phyloP scores from a whole-genome alignment of 1,139 yeast genomes.

The Citeromyces hawaiiensis region DNA sequence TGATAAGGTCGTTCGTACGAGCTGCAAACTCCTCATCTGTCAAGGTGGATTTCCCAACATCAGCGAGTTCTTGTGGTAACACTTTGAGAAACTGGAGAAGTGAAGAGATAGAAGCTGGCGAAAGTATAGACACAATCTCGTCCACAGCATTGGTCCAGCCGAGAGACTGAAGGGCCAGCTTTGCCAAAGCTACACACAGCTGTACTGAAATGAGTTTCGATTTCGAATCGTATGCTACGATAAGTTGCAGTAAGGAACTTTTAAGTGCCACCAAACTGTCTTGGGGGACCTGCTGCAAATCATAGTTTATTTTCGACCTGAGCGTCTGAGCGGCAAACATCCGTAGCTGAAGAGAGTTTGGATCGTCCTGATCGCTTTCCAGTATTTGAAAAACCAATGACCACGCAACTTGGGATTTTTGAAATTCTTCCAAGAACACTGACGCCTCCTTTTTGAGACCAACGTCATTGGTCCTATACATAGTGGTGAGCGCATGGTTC shows the following conservation, averaged over 20 bases:
- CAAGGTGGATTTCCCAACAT: constrained; percentile 63
- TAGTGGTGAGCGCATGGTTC: constrained; percentile 40
- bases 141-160: constrained; percentile 61
- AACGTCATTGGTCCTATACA: constrained; percentile 36
- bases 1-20: constrained; percentile 51
- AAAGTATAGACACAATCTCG: constrained; percentile 48
- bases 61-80: constrained; percentile 83
- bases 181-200: constrained; percentile 68
- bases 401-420: constrained; percentile 71
- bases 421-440: constrained; percentile 63
- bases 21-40: constrained; percentile 68
- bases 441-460: constrained; percentile 46
- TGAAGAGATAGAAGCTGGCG: constrained; percentile 25
- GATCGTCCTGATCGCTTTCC: constrained; percentile 7
- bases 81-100: constrained; percentile 72
- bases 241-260: constrained; percentile 43
- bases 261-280: constrained; percentile 41
- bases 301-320: constrained; percentile 74
- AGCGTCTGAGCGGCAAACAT: constrained; percentile 88
- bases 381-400: constrained; percentile 21
- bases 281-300: constrained; percentile 60
- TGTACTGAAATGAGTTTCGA: constrained; percentile 62
- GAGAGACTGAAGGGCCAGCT: constrained; percentile 64
- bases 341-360: constrained; percentile 25
- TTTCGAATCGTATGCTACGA: constrained; percentile 30